A percentile compares a stretch with the other conserved stretches of the same genome.
phyloP scores from a whole-genome alignment of 2,329 filamentous ascomycete species.

The Aurifilum marmelostoma region DNA sequence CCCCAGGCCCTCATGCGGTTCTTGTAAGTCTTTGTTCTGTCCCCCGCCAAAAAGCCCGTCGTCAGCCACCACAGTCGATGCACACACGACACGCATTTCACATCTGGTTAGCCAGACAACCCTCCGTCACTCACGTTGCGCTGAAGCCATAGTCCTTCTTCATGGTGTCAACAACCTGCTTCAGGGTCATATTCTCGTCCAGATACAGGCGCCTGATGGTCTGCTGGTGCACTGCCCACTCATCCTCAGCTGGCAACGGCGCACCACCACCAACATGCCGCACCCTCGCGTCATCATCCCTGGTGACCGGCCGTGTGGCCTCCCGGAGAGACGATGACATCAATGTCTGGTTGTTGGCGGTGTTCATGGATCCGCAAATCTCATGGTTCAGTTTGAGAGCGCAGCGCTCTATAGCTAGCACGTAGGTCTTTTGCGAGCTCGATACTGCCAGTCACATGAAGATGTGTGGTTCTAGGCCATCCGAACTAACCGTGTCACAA shows the following conservation, averaged over 20 bases:
- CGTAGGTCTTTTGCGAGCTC: background rate
- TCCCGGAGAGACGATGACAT: background rate
- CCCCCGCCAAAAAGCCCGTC: background rate
- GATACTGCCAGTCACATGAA: background rate
- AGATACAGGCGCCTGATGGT: constrained; percentile 11
- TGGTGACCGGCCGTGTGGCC: background rate
- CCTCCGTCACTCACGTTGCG: constrained; percentile 7
- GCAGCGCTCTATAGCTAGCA: background rate
- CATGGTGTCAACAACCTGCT: constrained; percentile 2
- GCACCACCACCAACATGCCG: background rate
- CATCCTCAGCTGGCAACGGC: background rate
- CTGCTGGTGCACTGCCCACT: background rate
- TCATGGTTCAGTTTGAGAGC: background rate
- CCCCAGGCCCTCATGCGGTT: constrained; percentile 12
- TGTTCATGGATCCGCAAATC: background rate
- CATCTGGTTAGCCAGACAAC: background rate
- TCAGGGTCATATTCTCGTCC: constrained; percentile 12
- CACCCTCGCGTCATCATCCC: background rate
- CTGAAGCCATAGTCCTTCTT: constrained; percentile 14
- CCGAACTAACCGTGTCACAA: background rate
- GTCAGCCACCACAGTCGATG: background rate
- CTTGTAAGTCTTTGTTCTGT: constrained; percentile 4
- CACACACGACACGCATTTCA: background rate
- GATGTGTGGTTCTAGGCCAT: background rate
- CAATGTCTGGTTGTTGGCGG: background rate